Percentiles rank a stretch among this genome's conserved stretches.
phyloP scores from a whole-genome alignment of 257 asterid species.

The Hygrophila difformis region DNA sequence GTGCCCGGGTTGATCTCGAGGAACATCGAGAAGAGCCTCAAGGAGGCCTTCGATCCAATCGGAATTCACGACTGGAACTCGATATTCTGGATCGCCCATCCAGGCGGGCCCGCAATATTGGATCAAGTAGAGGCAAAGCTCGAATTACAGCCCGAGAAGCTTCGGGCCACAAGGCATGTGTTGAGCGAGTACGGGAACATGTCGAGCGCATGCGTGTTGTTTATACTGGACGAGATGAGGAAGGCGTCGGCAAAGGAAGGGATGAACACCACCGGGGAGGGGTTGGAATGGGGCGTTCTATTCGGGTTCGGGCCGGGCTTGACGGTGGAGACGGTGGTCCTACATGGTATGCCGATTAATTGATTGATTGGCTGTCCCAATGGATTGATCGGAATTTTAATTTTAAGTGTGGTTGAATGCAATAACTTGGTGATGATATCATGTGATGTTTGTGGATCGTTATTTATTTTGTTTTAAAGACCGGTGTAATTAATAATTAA shows the following conservation, averaged over 20 bases:
- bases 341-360: constrained; percentile 38
- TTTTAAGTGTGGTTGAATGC: too few relatives aligned
- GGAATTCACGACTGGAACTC: constrained; percentile 58
- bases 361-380: too few relatives aligned
- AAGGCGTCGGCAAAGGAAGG: constrained; percentile 49
- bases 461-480: too few relatives aligned
- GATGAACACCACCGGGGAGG: constrained; percentile 50
- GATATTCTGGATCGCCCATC: constrained; percentile 62
- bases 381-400: too few relatives aligned
- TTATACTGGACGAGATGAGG: constrained; percentile 62
- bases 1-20: constrained; percentile 46
- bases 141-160: constrained; percentile 37
- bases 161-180: constrained; percentile 44
- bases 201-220: constrained; percentile 59
- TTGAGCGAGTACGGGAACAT: constrained; percentile 56
- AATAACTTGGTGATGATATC: too few relatives aligned
- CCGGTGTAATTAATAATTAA: too few relatives aligned
- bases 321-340: constrained; percentile 63
- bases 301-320: constrained; percentile 78
- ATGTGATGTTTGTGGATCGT: too few relatives aligned
- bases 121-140: constrained; percentile 52
- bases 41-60: constrained; percentile 44
- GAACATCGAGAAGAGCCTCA: constrained; percentile 34
- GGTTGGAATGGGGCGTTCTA: constrained; percentile 64
- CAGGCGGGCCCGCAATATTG: constrained; percentile 62